Evolutionary conservation across 1,139 yeast species (phyloP), one percentile per base, ranked within the genome.

Genomic region (Kurtzmaniella quercitrusa): DNA sequence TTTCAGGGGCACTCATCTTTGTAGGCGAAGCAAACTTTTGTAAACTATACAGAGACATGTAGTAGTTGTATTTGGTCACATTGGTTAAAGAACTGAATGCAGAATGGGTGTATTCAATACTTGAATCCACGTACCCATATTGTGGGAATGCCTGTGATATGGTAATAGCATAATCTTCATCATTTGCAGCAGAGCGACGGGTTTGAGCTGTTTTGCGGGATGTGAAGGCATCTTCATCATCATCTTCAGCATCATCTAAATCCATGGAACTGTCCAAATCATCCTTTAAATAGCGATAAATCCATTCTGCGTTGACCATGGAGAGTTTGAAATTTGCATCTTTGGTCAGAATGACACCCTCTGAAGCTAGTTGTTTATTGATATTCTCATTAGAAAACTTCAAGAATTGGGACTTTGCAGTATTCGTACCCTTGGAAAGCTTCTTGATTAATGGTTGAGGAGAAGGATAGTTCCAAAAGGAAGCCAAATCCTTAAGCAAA

Each of bases 71-170:
- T 47, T 73, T 73, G 11, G 73, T 58, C 8, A 60, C 45, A 23
- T 62, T 58, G 23, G 64, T 69, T 33, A 72, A 60, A 5, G 68
- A 50, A 41, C 68, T 68, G 52, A 71, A 73, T 21, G 66, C 55
- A 0, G 73, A 62, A 49, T 68, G 74, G 25, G 55, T 64, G 40
- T 62, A 51, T 9, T 64, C 67, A 9, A 63, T 48, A 3, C 60
- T 49, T 10, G 66, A 51, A 34, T 60, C 64, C 29, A 43, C 58
- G n/a, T 54, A 43, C 3, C 73, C 73, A 49, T 69, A 70, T 41
- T 68, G 68, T 10, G 77, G 77, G 49, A 73, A 72, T 9, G 70
- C 70, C 43, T 70, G 77, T 25, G 62, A 57, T 1, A 71, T 51
- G 1, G 72, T 67, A 29, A 72, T 62, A 39, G 56, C 55, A 27